Evolutionary conservation across 2,329 filamentous ascomycete species (phyloP).

Genomic region (Bipolaris victoriae): DNA sequence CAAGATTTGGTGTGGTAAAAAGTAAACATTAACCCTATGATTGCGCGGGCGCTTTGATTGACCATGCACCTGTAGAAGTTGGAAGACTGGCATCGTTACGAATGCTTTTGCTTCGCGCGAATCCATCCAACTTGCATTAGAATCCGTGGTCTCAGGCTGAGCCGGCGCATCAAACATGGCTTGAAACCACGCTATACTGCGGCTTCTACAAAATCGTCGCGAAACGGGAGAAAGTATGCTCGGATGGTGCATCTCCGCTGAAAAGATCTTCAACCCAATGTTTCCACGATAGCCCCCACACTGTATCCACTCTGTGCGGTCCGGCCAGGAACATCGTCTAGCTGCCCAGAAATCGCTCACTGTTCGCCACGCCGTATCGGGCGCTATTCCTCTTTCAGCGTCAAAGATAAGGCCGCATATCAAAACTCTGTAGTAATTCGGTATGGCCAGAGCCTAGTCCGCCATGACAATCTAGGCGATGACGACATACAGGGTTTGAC

Average conservation of each 20-base stretch:
- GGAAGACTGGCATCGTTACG: background rate
- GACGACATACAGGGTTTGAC: slow-evolving; percentile 24
- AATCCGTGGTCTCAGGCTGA: background rate
- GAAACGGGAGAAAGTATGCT: background rate
- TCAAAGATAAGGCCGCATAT: slow-evolving; percentile 47
- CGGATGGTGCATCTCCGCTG: slow-evolving; percentile 30
- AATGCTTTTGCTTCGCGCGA: background rate
- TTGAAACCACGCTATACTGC: background rate
- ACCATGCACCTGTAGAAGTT: too few relatives aligned
- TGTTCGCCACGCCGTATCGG: slow-evolving; percentile 11
- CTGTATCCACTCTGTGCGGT: slow-evolving; percentile 5
- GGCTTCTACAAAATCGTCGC: background rate
- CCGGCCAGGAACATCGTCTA: slow-evolving; percentile 22
- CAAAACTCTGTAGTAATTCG: slow-evolving; percentile 17
- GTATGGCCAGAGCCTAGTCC: slow-evolving; percentile 7
- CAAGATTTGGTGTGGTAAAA: background rate
- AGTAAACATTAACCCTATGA: background rate
- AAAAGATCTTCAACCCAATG: background rate
- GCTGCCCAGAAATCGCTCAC: slow-evolving; percentile 10
- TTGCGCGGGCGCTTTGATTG: background rate
- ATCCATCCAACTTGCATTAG: background rate
- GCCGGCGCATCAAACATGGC: background rate
- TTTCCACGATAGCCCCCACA: slow-evolving; percentile 22
- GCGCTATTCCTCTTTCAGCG: slow-evolving; percentile 32
- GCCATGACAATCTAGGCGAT: slow-evolving; percentile 17